These are phyloP conservation scores for Sparassis latifolia DNA, from an alignment of 1,284 basidiomycete genomes.

Conservation along the genomic window DNA sequence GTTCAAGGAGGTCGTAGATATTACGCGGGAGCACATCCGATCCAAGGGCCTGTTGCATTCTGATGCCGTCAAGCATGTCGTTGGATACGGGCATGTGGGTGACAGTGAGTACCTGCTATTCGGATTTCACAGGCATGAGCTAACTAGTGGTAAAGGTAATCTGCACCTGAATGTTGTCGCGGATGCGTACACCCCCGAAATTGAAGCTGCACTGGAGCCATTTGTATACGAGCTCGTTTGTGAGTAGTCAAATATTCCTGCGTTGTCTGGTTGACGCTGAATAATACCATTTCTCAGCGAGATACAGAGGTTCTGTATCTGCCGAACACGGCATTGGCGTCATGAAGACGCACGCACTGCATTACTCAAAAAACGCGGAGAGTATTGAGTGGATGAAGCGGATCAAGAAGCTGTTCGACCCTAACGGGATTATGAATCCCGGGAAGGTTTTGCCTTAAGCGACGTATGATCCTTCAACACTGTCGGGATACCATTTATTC, in stretches of 20 bases:
- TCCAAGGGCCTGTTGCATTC: conserved; percentile 71
- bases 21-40: conserved; percentile 68
- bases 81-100: conserved; percentile 96
- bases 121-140: conserved; percentile 2
- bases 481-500: too few relatives aligned
- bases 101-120: conserved; percentile 58
- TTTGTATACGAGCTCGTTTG: conserved; percentile 93
- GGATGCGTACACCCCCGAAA: conserved; percentile 73
- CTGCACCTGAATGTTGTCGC: conserved; percentile 95
- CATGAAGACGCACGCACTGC: conserved; percentile 91
- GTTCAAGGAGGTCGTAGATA: conserved; percentile 89
- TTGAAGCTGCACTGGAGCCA: conserved; percentile 87
- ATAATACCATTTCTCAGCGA: conserved; percentile 33
- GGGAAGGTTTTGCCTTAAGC: conserved; percentile 61
- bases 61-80: conserved; percentile 71
- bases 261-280: conserved; percentile 1
- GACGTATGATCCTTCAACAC: not conserved
- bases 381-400: conserved; percentile 88
- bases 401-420: conserved; percentile 91
- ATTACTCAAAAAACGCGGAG: conserved; percentile 79
- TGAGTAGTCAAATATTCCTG: conserved; percentile 31
- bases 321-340: conserved; percentile 95
- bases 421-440: conserved; percentile 87
- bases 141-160: conserved; percentile 55
- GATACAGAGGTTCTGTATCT: conserved; percentile 84